Evolutionary conservation across 306 rosid species (phyloP).

Genomic region (Acmispon strigosus): DNA sequence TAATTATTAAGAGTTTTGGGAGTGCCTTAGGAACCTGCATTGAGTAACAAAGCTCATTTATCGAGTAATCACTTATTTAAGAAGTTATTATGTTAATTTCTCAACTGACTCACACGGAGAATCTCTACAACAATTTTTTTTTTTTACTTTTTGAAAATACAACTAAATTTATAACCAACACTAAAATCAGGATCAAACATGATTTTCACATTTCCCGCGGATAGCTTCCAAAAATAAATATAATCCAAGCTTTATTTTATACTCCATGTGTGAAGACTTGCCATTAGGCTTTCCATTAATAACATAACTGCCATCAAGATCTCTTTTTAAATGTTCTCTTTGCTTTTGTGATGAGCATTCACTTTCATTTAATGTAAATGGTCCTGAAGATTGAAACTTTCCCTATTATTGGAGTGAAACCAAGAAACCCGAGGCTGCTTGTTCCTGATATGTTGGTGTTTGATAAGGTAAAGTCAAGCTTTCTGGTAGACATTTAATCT

Average conservation of each 20-base stretch:
- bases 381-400: constrained; percentile 38
- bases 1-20: too few species aligned
- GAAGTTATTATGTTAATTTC: too few species aligned
- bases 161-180: too few species aligned
- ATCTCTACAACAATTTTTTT: too few species aligned
- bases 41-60: too few species aligned
- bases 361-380: constrained; percentile 41
- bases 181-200: not conserved
- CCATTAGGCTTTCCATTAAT: not conserved
- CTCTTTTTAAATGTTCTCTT: not conserved
- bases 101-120: too few species aligned
- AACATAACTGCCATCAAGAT: not conserved
- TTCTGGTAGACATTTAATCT: constrained; percentile 26
- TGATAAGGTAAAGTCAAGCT: constrained; percentile 32
- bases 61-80: too few species aligned
- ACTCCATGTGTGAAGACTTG: not conserved
- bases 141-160: too few species aligned
- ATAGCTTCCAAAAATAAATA: not conserved
- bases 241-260: not conserved
- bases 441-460: constrained; percentile 20
- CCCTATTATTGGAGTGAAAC: constrained; percentile 37
- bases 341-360: constrained; percentile 16
- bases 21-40: too few species aligned
- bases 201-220: not conserved
- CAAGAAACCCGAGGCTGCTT: constrained; percentile 25